phyloP scores from a whole-genome alignment of 345 rosid species.

The Rhodamnia rubescens region DNA sequence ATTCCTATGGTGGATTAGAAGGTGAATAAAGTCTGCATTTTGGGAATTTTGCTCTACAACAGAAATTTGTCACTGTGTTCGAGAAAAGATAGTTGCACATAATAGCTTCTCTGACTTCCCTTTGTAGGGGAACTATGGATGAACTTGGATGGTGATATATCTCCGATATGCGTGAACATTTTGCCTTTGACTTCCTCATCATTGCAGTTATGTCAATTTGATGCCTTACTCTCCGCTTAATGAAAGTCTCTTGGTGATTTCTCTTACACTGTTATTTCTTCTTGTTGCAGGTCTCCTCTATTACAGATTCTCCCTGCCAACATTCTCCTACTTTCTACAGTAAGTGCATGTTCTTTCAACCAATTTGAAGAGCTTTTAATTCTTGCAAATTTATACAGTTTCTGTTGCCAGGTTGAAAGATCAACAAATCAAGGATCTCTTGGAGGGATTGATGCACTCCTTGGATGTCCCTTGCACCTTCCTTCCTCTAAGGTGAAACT shows the following conservation, averaged over 20 bases:
- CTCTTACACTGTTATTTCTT: background rate
- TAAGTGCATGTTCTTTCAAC: constrained; percentile 24
- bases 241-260: constrained; percentile 2
- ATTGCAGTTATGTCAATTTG: constrained; percentile 27
- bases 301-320: constrained; percentile 68
- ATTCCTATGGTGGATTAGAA: constrained; percentile 46
- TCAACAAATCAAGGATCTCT: constrained; percentile 74
- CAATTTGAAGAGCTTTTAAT: constrained; percentile 1
- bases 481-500: constrained; percentile 59
- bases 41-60: background rate
- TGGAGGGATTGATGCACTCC: constrained; percentile 78
- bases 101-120: background rate
- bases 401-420: constrained; percentile 50
- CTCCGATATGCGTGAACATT: constrained; percentile 77
- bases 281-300: constrained; percentile 41
- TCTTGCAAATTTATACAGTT: background rate
- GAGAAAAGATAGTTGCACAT: background rate
- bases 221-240: background rate
- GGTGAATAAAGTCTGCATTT: constrained; percentile 20
- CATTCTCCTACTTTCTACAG: constrained; percentile 67
- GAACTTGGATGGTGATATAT: constrained; percentile 82
- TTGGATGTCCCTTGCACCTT: constrained; percentile 82
- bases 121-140: constrained; percentile 79
- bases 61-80: background rate
- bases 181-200: constrained; percentile 57